A percentile compares a stretch with the other conserved stretches of the same genome.
Conservation (phyloP, 2,329 filamentous ascomycete genomes). For the Zymoseptoria ardabiliae region DNA sequence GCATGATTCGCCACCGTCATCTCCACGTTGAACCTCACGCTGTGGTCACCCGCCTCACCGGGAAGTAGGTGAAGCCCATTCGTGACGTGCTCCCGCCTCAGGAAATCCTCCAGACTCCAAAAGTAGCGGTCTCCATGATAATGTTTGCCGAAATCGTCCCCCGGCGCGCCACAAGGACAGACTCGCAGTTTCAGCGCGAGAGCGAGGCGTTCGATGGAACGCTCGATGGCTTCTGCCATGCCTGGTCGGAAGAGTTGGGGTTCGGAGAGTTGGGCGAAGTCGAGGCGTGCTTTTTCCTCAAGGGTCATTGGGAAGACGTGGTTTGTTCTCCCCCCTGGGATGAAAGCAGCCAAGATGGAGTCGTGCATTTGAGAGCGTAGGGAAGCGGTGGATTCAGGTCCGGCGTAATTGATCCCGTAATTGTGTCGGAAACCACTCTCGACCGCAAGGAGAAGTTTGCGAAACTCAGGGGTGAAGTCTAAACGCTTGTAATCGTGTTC, state of each 20-base stretch:
- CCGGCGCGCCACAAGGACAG: not conserved
- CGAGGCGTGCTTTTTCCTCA: not conserved
- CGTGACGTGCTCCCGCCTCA: too few relatives aligned
- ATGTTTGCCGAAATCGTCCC: not conserved
- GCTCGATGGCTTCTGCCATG: not conserved
- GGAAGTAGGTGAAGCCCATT: too few relatives aligned
- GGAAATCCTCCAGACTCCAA: not conserved
- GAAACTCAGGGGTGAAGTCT: not conserved
- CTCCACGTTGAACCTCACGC: too few relatives aligned
- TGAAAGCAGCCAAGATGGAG: not conserved
- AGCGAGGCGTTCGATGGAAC: not conserved
- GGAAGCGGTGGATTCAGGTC: not conserved
- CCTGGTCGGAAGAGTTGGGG: not conserved
- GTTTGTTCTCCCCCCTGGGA: not conserved
- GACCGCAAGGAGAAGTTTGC: not conserved
- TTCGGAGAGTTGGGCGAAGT: not conserved
- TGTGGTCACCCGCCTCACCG: too few relatives aligned
- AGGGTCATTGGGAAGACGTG: not conserved
- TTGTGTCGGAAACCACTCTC: not conserved
- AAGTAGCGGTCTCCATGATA: not conserved
- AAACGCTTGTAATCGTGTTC: not conserved
- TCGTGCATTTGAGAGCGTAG: not conserved
- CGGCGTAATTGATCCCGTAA: not conserved
- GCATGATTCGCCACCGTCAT: too few relatives aligned
- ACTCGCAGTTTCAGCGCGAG: not conserved